Percentiles rank a stretch among this genome's conserved stretches.
Conservation (phyloP, 306 rosid genomes). For the Vigna radiata region DNA sequence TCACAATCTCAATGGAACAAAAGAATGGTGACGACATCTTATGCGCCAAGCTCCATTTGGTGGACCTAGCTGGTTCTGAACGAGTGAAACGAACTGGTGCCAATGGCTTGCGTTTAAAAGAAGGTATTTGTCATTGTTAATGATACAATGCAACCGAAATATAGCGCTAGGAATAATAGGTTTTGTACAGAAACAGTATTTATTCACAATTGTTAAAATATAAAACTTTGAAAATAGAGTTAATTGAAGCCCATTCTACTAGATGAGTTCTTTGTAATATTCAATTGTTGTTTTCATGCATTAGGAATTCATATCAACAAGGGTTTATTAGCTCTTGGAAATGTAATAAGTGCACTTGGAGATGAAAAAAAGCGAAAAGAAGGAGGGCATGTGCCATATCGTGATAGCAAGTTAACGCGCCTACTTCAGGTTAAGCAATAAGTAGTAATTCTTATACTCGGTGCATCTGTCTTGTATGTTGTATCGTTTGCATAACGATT, state of each 20-base stretch:
- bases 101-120: conserved; percentile 91
- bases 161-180: not conserved
- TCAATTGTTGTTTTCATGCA: conserved; percentile 31
- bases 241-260: conserved; percentile 15
- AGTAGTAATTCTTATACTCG: not conserved
- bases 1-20: conserved; percentile 93
- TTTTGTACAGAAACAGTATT: conserved; percentile 13
- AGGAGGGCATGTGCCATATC: conserved; percentile 97
- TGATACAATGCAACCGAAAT: not conserved
- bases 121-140: conserved; percentile 64
- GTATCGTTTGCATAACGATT: not conserved
- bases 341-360: conserved; percentile 96
- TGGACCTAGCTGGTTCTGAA: conserved; percentile 98
- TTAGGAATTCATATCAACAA: conserved; percentile 96
- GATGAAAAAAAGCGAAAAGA: conserved; percentile 96
- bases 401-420: conserved; percentile 97
- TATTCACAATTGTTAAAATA: conserved; percentile 3
- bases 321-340: conserved; percentile 92
- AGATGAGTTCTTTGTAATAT: conserved; percentile 25
- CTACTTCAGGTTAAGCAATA: conserved; percentile 71
- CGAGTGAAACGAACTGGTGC: conserved; percentile 97
- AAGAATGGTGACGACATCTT: conserved; percentile 88
- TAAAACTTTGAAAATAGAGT: not conserved
- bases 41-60: conserved; percentile 90
- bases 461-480: not conserved